Conservation (phyloP, 2,329 filamentous ascomycete species). For the Cercospora beticola region DNA sequence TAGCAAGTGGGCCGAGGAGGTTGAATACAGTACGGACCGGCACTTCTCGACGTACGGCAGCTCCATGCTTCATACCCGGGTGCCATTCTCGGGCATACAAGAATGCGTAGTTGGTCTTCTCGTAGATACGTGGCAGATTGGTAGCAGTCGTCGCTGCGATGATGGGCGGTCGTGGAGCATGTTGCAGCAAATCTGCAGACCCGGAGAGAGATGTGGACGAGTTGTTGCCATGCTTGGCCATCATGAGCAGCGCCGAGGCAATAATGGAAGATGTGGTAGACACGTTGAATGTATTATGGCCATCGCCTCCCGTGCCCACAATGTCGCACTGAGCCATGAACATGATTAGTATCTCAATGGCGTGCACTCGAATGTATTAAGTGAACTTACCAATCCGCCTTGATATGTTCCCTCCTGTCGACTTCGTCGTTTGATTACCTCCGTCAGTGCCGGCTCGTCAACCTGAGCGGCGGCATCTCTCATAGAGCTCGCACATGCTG, state of each 20-base stretch:
- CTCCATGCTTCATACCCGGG: slow-evolving; percentile 87
- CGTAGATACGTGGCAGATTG: slow-evolving; percentile 72
- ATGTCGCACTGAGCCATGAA: slow-evolving; percentile 68
- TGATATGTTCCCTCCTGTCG: slow-evolving; percentile 70
- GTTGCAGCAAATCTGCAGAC: slow-evolving; percentile 84
- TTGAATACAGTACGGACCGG: slow-evolving; percentile 98
- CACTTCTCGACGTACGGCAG: slow-evolving; percentile 79
- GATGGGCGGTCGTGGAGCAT: slow-evolving; percentile 69
- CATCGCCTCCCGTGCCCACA: slow-evolving; percentile 93
- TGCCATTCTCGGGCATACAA: slow-evolving; percentile 96
- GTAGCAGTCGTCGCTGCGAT: slow-evolving; percentile 71
- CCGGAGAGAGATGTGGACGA: slow-evolving; percentile 94
- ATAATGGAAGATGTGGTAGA: slow-evolving; percentile 93
- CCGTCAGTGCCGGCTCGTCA: slow-evolving; percentile 61
- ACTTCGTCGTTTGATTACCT: slow-evolving; percentile 60
- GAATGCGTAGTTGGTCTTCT: slow-evolving; percentile 85
- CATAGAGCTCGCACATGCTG: slow-evolving; percentile 82
- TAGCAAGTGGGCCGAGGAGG: slow-evolving; percentile 85
- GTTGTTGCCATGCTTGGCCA: slow-evolving; percentile 94
- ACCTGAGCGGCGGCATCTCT: slow-evolving; percentile 72
- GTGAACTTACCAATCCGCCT: slow-evolving; percentile 72
- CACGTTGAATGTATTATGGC: slow-evolving; percentile 97
- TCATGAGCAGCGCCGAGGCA: slow-evolving; percentile 76
- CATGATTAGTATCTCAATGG: background rate
- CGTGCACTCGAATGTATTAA: background rate